Percentiles rank a stretch among this genome's conserved stretches.
phyloP scores from a whole-genome alignment of 2,329 filamentous ascomycete species.

The Botrytis aclada region DNA sequence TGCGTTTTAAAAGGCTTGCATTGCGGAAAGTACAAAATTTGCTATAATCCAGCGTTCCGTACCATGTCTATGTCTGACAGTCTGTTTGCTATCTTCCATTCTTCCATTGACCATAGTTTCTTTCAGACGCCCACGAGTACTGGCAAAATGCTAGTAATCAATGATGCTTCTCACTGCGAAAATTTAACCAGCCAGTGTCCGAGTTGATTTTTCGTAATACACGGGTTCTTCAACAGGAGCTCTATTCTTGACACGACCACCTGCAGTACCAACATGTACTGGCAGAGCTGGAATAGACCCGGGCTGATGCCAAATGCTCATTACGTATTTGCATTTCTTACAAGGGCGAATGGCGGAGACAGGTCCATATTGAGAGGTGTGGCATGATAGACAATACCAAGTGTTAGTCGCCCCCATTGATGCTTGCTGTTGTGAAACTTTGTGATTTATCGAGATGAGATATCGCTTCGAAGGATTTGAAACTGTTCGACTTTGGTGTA shows the following conservation, averaged over 20 bases:
- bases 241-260: background rate
- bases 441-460: background rate
- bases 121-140: background rate
- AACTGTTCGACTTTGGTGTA: no score
- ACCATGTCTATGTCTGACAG: background rate
- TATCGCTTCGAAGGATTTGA: background rate
- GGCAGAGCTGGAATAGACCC: background rate
- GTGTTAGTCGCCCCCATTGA: background rate
- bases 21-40: background rate
- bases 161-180: background rate
- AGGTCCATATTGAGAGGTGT: background rate
- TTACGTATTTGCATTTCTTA: background rate
- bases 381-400: conserved; percentile 3
- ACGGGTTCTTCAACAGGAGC: background rate
- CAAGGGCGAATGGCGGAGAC: background rate
- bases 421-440: background rate
- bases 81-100: background rate
- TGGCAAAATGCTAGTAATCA: background rate
- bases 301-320: background rate
- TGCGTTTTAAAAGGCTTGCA: background rate
- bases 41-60: background rate
- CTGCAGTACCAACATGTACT: background rate
- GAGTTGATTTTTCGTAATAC: background rate
- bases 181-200: background rate
- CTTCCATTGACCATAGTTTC: background rate